Evolutionary conservation across 441 rosid species (phyloP), one percentile per base, ranked within the genome.

Genomic region (Gossypium schwendimanii): DNA sequence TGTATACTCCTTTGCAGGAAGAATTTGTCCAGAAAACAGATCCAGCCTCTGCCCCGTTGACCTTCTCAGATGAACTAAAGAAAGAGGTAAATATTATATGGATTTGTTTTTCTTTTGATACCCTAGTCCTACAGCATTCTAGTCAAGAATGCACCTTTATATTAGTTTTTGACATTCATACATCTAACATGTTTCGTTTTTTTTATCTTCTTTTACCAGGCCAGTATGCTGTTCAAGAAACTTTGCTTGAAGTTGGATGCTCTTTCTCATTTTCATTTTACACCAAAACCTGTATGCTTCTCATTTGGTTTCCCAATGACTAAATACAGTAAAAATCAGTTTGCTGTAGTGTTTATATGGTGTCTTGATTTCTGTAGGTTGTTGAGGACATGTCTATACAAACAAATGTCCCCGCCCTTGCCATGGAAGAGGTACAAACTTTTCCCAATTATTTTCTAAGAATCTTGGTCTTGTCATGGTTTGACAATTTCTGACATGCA

Each of bases 201-300:
- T 57, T 10, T 57, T 3, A 36, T 71, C 14, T 15, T 57, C 44
- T 7, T 59, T 59, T 65, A 69, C 62, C 84, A 91, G 98, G 94
- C 93, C 73, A 83, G 93, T 68, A 66, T 76, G 70, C 71, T 94
- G 54, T 92, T 91, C 79, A 94, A 91, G 88, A 88, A 75, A 81
- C 81, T 94, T 21, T 88, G 96, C 77, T 79, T 92, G 86, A 90
- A 94, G 87, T 81, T 94, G 93, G 98, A 94, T 82, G 91, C 98
- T 45, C 94, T 94, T 66, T 88, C 98, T 73, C 98, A 92, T 82
- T 94, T 94, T 88, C 95, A 92, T 73, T 94, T 94, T 78, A 87
- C 97, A 73, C 97, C 98, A 70, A 94, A 94, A 78, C 98, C 98
- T 53, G 98, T 94, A 91, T 72, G 91, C 78, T 76, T 79, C 75